Evolutionary conservation across 371 early-diverging fungal genomes (phyloP), one percentile per base, ranked within the genome.

Genomic region (Batrachochytrium dendrobatidis): DNA sequence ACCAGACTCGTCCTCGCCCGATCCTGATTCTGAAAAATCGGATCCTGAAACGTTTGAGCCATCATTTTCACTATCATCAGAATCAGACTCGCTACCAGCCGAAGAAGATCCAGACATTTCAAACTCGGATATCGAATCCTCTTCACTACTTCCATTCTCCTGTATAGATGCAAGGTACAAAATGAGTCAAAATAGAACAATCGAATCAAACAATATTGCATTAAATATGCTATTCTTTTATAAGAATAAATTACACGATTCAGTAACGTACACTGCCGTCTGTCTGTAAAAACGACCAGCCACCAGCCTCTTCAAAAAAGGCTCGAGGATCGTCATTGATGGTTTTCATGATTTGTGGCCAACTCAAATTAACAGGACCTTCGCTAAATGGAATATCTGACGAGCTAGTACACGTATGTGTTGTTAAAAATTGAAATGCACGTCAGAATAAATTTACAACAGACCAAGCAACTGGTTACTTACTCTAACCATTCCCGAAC

Each of bases 401-500:
- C 12, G 93, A 90, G 71, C 85, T 85, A 60, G 8, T 28, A 2
- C 58, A 20, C n/a, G 53, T 28, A 49, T 22, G n/a, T 31, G 43
- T 30, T 5, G 29, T 8, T 44, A 50, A 5, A 43, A 22, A 20
- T 30, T 24, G 26, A 34, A 34, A 50, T 22, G 31, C 31, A 46
- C n/a, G 24, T 49, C 32, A 30, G 15, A 8, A n/a, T n/a, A n/a
- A n/a, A n/a, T n/a, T n/a, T 18, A 28, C 26, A 22, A 17, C 8
- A 6, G 24, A 17, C 34, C 49, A 56, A 20, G 48, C 20, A n/a
- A n/a, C 17, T 7, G 50, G 22, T 25, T 6, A 45, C 80, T 66
- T 71, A 85, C 86, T 99, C 98, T 31, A 99, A 83, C 94, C 98
- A 98, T 56, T 98, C 99, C 76, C 98, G 97, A 59, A 99, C 88